Evolutionary conservation across 2,329 filamentous ascomycete genomes (phyloP).

Genomic region (Amylocarpus encephaloides): DNA sequence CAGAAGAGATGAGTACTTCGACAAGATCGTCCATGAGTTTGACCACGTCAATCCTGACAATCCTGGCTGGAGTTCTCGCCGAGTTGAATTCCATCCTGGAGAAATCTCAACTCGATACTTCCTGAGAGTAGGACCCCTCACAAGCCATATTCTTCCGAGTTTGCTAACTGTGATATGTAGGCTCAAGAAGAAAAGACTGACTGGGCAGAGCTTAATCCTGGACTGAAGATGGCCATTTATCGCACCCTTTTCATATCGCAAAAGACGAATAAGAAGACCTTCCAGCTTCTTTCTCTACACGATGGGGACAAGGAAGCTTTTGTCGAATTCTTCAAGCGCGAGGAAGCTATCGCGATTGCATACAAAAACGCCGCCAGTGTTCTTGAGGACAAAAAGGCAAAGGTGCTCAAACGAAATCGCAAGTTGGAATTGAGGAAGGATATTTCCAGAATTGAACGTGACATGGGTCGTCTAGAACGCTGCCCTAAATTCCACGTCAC

Average conservation of each 20-base stretch:
- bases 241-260: background rate
- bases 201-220: background rate
- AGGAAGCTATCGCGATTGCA: background rate
- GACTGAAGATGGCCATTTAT: background rate
- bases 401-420: no score
- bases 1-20: no score
- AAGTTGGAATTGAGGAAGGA: no score
- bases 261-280: background rate
- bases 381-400: no score
- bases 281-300: background rate
- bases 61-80: no score
- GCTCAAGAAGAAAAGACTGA: background rate
- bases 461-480: no score
- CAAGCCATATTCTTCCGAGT: background rate
- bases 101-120: background rate
- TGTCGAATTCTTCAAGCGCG: background rate
- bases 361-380: no score
- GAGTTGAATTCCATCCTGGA: no score
- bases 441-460: no score
- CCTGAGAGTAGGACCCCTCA: background rate
- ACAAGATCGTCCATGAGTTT: no score
- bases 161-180: background rate
- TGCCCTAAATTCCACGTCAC: no score
- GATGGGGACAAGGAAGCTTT: background rate
- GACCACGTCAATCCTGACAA: no score